phyloP scores from a whole-genome alignment of 108 stramenopile species.

The Nitzschia sp. region DNA sequence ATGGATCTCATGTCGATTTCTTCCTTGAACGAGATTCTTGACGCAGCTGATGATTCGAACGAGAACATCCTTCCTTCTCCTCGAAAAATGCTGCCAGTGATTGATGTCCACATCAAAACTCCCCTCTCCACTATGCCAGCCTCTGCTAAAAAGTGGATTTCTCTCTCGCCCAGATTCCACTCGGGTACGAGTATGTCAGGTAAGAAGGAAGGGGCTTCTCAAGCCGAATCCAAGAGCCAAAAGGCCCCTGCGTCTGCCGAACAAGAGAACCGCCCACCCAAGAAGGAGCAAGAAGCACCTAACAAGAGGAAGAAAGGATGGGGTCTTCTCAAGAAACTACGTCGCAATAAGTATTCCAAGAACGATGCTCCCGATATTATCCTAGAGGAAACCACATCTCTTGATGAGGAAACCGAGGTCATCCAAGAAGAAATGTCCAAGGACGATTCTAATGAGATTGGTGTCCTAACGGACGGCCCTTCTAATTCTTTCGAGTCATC shows the following conservation, averaged over 20 bases:
- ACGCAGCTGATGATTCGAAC: slow-evolving; percentile 15
- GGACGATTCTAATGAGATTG: background rate
- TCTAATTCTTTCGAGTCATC: slow-evolving; percentile 13
- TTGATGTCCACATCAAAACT: background rate
- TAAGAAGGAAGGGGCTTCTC: too few species aligned
- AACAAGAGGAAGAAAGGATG: slow-evolving; percentile 1
- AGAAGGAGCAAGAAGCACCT: background rate
- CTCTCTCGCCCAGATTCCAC: too few species aligned
- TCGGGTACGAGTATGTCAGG: too few species aligned
- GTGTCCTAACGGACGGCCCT: background rate
- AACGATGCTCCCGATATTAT: background rate
- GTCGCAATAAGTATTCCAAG: background rate
- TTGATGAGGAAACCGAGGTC: background rate
- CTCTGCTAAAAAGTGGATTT: too few species aligned
- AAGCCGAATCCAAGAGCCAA: background rate
- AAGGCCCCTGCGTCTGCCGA: background rate
- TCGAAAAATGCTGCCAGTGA: slow-evolving; percentile 12
- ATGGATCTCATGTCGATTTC: slow-evolving; percentile 36
- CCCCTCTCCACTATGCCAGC: too few species aligned
- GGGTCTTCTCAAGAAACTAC: slow-evolving; percentile 1
- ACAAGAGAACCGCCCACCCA: background rate
- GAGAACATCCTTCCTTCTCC: slow-evolving; percentile 15
- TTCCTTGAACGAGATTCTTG: slow-evolving; percentile 33
- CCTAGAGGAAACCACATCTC: background rate
- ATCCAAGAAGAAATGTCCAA: background rate